Base-by-base conservation (phyloP, 352 stramenopile genomes). In the Pythium periplocum region DNA sequence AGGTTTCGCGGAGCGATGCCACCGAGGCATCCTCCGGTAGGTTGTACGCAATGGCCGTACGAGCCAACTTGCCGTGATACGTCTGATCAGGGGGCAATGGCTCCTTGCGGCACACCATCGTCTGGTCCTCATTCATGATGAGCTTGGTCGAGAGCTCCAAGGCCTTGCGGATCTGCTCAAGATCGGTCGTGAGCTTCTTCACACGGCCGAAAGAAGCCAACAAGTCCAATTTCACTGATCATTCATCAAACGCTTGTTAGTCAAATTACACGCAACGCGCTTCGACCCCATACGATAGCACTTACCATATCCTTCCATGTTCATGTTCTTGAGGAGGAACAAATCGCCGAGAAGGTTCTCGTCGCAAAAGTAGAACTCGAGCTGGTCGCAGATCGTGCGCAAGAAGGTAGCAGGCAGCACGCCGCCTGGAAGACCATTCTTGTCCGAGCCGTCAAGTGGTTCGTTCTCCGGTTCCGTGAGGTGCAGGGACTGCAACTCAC, bases 271-370 rank as follows among this genome's bases (percentile, higher is more conserved):
- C 17, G 17, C 17, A 26, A 26, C 17, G 17, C 17, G 17, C 0
- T 26, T 26, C 17, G 17, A 26, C 17, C 17, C 17, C 17, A 26
- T 26, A 26, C 17, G 17, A 26, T 26, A 26, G 17, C 17, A 74
- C 73, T 46, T 66, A 84, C 73, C 75, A 46, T 94, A 94, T 52
- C 83, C 83, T 55, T 94, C 81, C 59, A 80, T 77, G 56, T 94
- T 94, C 83, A 94, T 94, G 58, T 94, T 94, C 62, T 94, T 94
- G 37, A 94, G 55, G 67, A 94, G 57, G 48, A 92, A 92, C 31
- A 94, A 56, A 59, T 94, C 81, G 37, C 81, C 81, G 4, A 92
- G 75, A 39, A 94, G 57, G 70, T 94, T 94, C 46, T 94, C 83
- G 52, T 94, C 83, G 55, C 83, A 94, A 53, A 94, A 94, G 61